These are phyloP conservation scores for Vitis hybrid DNA, from an alignment of 177 flowering plant genomes.

Conservation along the genomic window DNA sequence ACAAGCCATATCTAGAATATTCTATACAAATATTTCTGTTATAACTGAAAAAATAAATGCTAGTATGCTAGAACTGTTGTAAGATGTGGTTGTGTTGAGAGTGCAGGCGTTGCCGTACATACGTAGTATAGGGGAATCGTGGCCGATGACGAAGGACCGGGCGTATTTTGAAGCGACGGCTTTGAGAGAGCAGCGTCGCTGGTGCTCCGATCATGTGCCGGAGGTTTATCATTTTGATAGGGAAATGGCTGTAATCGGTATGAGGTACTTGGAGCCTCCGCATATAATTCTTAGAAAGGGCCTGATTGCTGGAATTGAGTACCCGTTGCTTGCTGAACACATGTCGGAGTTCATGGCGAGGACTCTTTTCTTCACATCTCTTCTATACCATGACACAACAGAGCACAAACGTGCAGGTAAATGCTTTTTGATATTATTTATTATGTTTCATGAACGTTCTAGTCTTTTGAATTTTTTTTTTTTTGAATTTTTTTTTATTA, in stretches of 20 bases:
- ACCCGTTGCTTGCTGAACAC: slow-evolving; percentile 91
- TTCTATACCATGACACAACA: slow-evolving; percentile 68
- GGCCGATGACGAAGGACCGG: slow-evolving; percentile 95
- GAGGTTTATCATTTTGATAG: slow-evolving; percentile 94
- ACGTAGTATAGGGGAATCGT: slow-evolving; percentile 91
- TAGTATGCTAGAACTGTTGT: background rate
- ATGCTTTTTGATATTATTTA: background rate
- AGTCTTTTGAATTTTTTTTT: background rate
- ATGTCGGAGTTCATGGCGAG: slow-evolving; percentile 80
- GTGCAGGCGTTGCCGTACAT: slow-evolving; percentile 86
- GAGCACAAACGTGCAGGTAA: slow-evolving; percentile 83
- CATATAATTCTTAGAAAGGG: slow-evolving; percentile 94
- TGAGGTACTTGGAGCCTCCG: slow-evolving; percentile 95
- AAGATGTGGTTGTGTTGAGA: background rate
- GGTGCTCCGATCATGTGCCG: slow-evolving; percentile 85
- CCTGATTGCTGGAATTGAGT: slow-evolving; percentile 80
- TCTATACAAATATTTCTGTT: too few species aligned
- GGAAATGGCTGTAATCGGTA: slow-evolving; percentile 79
- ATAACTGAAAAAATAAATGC: too few species aligned
- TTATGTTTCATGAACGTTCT: background rate
- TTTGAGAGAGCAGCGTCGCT: slow-evolving; percentile 61
- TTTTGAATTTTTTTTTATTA: background rate
- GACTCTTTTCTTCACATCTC: slow-evolving; percentile 82
- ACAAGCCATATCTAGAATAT: too few species aligned
- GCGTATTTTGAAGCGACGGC: slow-evolving; percentile 83